Percentiles rank a stretch among this genome's conserved stretches.
Evolutionary conservation across 1,284 basidiomycete species (phyloP).

Genomic region (Ustilago trichophora): DNA sequence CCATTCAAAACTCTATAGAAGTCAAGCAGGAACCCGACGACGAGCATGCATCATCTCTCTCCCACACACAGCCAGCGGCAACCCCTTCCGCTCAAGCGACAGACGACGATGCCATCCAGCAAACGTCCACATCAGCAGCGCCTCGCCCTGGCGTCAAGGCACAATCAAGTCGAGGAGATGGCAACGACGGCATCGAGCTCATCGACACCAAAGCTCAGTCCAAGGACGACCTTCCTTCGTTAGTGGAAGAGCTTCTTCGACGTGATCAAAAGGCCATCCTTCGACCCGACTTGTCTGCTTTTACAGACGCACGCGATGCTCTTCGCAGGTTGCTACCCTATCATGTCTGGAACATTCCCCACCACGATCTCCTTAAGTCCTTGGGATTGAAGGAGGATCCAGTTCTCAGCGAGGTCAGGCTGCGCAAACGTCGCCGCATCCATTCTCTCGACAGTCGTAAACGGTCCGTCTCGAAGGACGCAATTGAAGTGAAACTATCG

Average conservation of each 20-base stretch:
- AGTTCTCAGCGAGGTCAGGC: constrained; percentile 22
- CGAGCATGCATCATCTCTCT: background rate
- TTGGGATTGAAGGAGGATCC: constrained; percentile 29
- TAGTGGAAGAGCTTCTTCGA: constrained; percentile 18
- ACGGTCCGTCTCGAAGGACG: background rate
- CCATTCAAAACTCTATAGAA: no score
- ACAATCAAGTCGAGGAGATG: background rate
- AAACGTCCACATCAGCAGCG: constrained; percentile 4
- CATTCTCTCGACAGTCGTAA: constrained; percentile 3
- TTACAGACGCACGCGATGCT: constrained; percentile 51
- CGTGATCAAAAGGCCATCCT: constrained; percentile 52
- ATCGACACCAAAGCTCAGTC: background rate
- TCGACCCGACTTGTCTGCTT: constrained; percentile 54
- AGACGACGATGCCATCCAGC: background rate
- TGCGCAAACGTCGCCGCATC: constrained; percentile 35
- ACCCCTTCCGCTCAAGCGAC: background rate
- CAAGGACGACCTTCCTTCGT: constrained; percentile 1
- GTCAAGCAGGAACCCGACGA: constrained; percentile 43
- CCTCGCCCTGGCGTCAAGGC: background rate
- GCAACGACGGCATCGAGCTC: background rate
- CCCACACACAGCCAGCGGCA: background rate
- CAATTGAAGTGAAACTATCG: no score
- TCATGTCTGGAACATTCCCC: constrained; percentile 62
- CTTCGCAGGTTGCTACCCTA: constrained; percentile 58
- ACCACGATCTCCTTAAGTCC: constrained; percentile 47